Percentiles rank a stretch among this genome's conserved stretches.
These are phyloP conservation scores for Cochlearia excelsa DNA, from an alignment of 345 rosid genomes.

Conservation along the genomic window DNA sequence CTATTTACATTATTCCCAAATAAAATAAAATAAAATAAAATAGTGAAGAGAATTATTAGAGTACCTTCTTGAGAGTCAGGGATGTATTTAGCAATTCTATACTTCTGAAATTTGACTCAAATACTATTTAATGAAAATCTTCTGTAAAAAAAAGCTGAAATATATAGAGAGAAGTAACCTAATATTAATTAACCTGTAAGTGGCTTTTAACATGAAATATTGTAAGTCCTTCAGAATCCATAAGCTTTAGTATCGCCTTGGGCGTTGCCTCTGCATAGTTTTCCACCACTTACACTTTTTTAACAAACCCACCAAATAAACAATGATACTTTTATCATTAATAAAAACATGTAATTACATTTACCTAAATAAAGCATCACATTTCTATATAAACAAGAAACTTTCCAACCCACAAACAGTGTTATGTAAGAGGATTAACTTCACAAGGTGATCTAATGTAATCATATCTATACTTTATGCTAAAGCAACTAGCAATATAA, in stretches of 20 bases:
- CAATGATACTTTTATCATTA: conserved; percentile 13
- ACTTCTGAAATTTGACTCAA: conserved; percentile 52
- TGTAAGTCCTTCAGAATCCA: conserved; percentile 84
- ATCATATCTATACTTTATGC: background rate
- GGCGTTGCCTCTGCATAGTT: conserved; percentile 74
- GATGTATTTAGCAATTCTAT: conserved; percentile 78
- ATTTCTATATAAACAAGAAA: too few relatives aligned
- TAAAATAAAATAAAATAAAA: background rate
- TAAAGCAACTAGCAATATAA: too few relatives aligned
- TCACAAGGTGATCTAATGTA: conserved; percentile 7
- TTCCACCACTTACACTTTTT: conserved; percentile 26
- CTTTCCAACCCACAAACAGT: conserved; percentile 3
- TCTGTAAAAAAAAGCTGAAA: background rate
- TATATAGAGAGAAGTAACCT: background rate
- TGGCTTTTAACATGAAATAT: conserved; percentile 98
- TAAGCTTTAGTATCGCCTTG: conserved; percentile 80
- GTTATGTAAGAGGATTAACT: conserved; percentile 13
- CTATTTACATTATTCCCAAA: background rate
- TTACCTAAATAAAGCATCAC: too few relatives aligned
- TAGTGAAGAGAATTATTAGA: background rate
- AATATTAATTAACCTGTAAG: conserved; percentile 56
- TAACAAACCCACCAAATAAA: background rate
- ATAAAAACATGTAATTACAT: too few relatives aligned
- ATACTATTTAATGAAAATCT: background rate
- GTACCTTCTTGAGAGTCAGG: conserved; percentile 72